Evolutionary conservation across 805 yeast genomes (phyloP), one percentile per base, ranked within the genome.

Genomic region (Starmerella powellii): DNA sequence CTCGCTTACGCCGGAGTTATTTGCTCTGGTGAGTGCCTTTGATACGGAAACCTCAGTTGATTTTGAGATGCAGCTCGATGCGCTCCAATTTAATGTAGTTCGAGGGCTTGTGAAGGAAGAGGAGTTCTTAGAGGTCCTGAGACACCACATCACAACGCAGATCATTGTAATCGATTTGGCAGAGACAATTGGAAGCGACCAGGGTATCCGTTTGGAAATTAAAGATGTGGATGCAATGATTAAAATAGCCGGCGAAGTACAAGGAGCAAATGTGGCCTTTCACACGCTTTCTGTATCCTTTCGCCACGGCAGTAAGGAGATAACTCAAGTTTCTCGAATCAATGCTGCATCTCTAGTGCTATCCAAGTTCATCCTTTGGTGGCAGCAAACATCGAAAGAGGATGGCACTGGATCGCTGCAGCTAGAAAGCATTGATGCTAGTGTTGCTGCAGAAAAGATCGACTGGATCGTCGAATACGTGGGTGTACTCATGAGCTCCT

Each of bases 71-170:
- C 64, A 75, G 4, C 62, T 86, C 51, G 95, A 87, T 57, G 57
- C 58, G 15, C 60, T 85, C 13, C 93, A 87, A 45, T 57, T 73
- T 15, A 72, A 73, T 8, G 71, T 80, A 2, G 65, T 82, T 11
- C 58, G 60, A 27, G 60, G 63, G 8, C 57, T 82, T 20, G 60
- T 64, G 13, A 15, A 35, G 4, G 36, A 29, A 4, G 40, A 39
- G 10, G 30, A 31, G 2, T n/a, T 38, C n/a, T 13, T 10, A 6
- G 40, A 31, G 16, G 17, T 29, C 10, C 8, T 39, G 21, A 37
- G 49, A 6, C 10, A 18, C 8, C 47, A 46, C 18, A 11, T 78
- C 6, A 67, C 71, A 1, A 51, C 73, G 3, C 80, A 80, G 0
- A 54, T 54, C 5, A 45, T 74, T 0, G 59, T 63, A 5, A 2